Conservation (phyloP, 2,329 filamentous ascomycete species). For the Fusarium piperis region DNA sequence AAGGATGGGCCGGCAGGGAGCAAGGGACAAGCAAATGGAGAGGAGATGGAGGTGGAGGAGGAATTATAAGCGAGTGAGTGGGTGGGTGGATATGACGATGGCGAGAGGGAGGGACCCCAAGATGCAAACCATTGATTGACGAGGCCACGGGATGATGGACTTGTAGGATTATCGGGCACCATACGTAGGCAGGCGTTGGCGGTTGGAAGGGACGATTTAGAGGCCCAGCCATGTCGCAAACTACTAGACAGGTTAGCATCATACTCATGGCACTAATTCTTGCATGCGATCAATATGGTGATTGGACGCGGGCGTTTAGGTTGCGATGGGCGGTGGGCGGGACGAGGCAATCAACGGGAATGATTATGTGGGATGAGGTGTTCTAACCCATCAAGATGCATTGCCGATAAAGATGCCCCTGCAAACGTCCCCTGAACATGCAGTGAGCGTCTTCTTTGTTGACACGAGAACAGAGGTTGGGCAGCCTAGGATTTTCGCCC, state of each 20-base stretch:
- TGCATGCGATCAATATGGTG: neutral
- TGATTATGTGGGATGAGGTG: constrained; percentile 1
- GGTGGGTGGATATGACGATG: neutral
- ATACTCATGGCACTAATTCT: constrained; percentile 36
- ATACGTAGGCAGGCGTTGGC: constrained; percentile 40
- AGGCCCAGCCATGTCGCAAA: constrained; percentile 40
- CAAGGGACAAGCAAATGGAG: constrained; percentile 63
- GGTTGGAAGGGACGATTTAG: constrained; percentile 43
- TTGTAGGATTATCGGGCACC: constrained; percentile 44
- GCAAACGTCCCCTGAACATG: constrained; percentile 7
- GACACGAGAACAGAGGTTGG: neutral
- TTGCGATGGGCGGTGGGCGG: neutral
- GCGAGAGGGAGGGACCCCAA: neutral
- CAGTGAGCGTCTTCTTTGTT: neutral
- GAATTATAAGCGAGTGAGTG: constrained; percentile 48
- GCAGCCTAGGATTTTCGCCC: neutral
- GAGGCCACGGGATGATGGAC: constrained; percentile 38
- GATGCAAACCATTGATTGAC: constrained; percentile 8
- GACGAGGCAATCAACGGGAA: neutral
- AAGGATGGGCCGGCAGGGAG: constrained; percentile 62
- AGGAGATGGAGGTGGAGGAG: constrained; percentile 78
- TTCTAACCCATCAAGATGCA: neutral
- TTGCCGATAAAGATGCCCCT: neutral
- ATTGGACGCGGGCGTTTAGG: neutral
- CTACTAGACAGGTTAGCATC: constrained; percentile 37